phyloP scores from a whole-genome alignment of 2,329 filamentous ascomycete species.

The Lachnellula subtilissima region DNA sequence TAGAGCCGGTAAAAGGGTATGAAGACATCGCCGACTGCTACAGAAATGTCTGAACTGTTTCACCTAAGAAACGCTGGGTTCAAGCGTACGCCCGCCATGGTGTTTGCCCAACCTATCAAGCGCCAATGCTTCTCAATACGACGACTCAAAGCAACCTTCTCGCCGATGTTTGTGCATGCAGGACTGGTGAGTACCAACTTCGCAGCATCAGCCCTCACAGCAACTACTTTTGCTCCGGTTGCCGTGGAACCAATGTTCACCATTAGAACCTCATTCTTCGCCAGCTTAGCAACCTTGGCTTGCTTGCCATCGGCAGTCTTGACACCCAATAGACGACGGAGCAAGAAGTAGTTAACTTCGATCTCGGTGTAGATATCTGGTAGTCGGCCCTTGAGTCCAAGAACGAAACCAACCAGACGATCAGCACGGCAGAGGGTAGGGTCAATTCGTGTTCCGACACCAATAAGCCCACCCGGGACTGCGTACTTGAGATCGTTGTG shows the following conservation, averaged over 20 bases:
- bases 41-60: neutral
- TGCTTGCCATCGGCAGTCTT: slow-evolving; percentile 98
- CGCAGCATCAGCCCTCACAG: slow-evolving; percentile 95
- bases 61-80: slow-evolving; percentile 29
- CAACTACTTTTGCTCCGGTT: slow-evolving; percentile 93
- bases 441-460: slow-evolving; percentile 96
- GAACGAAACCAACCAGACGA: slow-evolving; percentile 95
- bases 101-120: slow-evolving; percentile 82
- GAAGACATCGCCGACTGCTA: neutral
- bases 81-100: slow-evolving; percentile 32
- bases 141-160: slow-evolving; percentile 94
- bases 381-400: slow-evolving; percentile 87
- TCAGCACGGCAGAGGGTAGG: slow-evolving; percentile 97
- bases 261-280: slow-evolving; percentile 99
- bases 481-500: slow-evolving; percentile 98
- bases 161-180: slow-evolving; percentile 93
- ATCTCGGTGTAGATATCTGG: slow-evolving; percentile 98
- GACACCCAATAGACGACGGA: slow-evolving; percentile 89
- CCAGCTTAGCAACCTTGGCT: slow-evolving; percentile 95
- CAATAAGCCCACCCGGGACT: slow-evolving; percentile 93
- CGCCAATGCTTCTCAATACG: slow-evolving; percentile 99
- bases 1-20: neutral
- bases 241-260: slow-evolving; percentile 98
- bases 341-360: slow-evolving; percentile 98
- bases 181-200: slow-evolving; percentile 90